Evolutionary conservation across 176 grass and related monocot species (phyloP).

Genomic region (Lolium rigidum): DNA sequence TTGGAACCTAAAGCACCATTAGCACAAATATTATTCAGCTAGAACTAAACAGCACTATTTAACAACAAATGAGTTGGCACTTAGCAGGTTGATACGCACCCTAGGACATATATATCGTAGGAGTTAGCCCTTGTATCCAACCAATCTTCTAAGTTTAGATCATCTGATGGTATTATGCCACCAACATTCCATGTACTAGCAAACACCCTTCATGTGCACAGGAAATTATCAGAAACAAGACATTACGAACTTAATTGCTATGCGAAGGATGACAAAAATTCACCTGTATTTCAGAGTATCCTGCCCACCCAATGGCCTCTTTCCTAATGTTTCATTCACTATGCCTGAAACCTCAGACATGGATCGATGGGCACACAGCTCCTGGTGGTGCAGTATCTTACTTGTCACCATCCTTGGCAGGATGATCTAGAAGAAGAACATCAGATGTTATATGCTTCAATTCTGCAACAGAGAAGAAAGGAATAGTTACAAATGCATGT

Average conservation of each 20-base stretch:
- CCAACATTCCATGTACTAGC: conserved; percentile 94
- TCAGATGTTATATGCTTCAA: conserved; percentile 34
- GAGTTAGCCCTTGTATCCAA: conserved; percentile 59
- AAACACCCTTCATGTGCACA: conserved; percentile 68
- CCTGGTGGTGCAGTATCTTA: conserved; percentile 62
- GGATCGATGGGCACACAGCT: conserved; percentile 45
- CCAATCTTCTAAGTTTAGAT: conserved; percentile 90
- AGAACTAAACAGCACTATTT: conserved; percentile 18
- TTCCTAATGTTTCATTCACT: conserved; percentile 53
- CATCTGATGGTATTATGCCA: conserved; percentile 62
- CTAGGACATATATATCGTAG: conserved; percentile 95
- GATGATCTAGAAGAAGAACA: conserved; percentile 67
- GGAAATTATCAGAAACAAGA: conserved; percentile 34
- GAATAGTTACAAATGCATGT: conserved; percentile 36
- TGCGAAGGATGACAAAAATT: background rate
- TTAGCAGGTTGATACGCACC: conserved; percentile 69
- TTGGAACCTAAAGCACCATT: conserved; percentile 75
- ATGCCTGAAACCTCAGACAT: conserved; percentile 58
- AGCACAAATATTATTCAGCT: conserved; percentile 34
- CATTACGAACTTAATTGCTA: conserved; percentile 30
- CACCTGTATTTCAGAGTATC: conserved; percentile 80
- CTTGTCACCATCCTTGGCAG: conserved; percentile 63
- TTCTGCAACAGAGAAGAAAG: conserved; percentile 37
- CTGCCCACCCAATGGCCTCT: conserved; percentile 43
- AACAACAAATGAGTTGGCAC: background rate